These are phyloP conservation scores for Lentinus tigrinus DNA, from an alignment of 768 basidiomycete species.

Conservation along the genomic window DNA sequence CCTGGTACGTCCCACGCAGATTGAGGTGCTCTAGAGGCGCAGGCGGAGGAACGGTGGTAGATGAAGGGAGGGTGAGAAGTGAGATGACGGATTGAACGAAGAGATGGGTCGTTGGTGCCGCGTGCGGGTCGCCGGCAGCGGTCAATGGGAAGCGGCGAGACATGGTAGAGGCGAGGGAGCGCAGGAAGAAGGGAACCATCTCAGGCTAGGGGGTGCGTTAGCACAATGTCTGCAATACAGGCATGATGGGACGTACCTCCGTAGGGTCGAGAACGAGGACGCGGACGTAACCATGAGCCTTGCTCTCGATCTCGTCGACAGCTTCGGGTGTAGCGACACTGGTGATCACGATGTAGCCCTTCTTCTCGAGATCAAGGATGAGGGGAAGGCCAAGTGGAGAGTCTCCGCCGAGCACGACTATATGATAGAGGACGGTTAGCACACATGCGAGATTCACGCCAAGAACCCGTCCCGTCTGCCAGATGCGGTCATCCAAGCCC, in stretches of 20 bases:
- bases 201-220: constrained; percentile 48
- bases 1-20: constrained; percentile 59
- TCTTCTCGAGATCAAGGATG: constrained; percentile 69
- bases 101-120: constrained; percentile 59
- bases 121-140: constrained; percentile 78
- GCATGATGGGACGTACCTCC: constrained; percentile 48
- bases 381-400: constrained; percentile 68
- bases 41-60: constrained; percentile 35
- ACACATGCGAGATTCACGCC: no score
- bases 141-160: constrained; percentile 82
- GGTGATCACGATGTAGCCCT: constrained; percentile 80
- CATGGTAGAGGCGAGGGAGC: constrained; percentile 76
- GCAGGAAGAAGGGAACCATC: constrained; percentile 72
- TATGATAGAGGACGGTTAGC: not conserved
- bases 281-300: constrained; percentile 72
- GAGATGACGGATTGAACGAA: constrained; percentile 80
- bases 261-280: constrained; percentile 79
- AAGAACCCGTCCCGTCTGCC: no score
- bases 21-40: constrained; percentile 74
- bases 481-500: no score
- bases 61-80: constrained; percentile 55
- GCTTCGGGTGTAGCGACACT: constrained; percentile 72
- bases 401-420: constrained; percentile 84
- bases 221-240: not conserved
- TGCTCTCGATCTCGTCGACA: constrained; percentile 61